phyloP scores from a whole-genome alignment of 108 stramenopile species.

The Schizochytrium sp. region DNA sequence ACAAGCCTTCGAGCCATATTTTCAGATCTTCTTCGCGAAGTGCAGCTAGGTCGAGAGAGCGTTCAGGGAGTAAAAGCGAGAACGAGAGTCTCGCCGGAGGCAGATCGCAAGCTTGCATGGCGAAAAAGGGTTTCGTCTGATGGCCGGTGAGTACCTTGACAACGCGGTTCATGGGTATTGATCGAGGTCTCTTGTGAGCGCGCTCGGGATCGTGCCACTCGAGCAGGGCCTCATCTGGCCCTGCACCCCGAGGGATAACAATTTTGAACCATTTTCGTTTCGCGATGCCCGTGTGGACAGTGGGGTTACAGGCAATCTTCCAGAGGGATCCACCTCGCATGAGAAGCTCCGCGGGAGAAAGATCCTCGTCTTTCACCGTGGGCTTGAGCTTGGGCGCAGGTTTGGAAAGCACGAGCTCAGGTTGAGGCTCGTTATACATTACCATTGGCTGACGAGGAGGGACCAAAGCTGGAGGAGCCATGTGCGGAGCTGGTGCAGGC shows the following conservation, averaged over 20 bases:
- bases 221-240: background rate
- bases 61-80: background rate
- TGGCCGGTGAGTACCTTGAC: background rate
- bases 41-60: background rate
- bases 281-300: background rate
- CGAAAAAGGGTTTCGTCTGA: background rate
- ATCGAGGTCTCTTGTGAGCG: background rate
- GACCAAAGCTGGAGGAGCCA: too few species aligned
- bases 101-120: background rate
- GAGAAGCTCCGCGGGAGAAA: background rate
- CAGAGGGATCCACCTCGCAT: background rate
- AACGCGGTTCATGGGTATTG: background rate
- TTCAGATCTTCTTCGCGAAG: background rate
- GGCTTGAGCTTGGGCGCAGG: background rate
- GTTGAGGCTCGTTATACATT: background rate
- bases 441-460: too few species aligned
- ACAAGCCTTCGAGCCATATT: background rate
- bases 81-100: background rate
- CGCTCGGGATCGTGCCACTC: background rate
- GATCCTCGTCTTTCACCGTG: background rate
- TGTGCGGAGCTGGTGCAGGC: too few species aligned
- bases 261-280: background rate
- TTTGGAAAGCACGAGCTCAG: background rate
- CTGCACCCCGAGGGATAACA: background rate
- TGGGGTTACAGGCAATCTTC: background rate